phyloP scores from a whole-genome alignment of 495 filamentous ascomycete genomes.

The Aspergillus bertholletiae region DNA sequence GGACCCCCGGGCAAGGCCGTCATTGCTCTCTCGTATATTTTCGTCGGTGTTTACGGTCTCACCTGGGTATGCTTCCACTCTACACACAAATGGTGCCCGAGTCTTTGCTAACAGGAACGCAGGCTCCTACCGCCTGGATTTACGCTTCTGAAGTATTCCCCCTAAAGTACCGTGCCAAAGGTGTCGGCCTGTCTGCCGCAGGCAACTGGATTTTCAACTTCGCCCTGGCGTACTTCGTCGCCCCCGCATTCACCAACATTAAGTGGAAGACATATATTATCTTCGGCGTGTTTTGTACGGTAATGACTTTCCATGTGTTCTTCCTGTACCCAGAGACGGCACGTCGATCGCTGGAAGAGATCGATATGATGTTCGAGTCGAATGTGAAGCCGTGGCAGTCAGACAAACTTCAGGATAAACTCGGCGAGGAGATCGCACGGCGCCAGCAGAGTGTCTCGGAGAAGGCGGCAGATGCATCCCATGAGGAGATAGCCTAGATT shows the following conservation, averaged over 20 bases:
- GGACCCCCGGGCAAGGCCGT: constrained; percentile 64
- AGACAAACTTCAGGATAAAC: constrained; percentile 18
- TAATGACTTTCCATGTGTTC: constrained; percentile 60
- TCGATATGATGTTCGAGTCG: constrained; percentile 42
- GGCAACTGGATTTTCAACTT: constrained; percentile 80
- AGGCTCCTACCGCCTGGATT: constrained; percentile 69
- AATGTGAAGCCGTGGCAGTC: constrained; percentile 17
- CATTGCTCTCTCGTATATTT: constrained; percentile 75
- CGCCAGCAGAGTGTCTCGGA: constrained; percentile 11
- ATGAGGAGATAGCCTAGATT: constrained; percentile 11
- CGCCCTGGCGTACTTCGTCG: constrained; percentile 66
- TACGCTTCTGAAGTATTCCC: constrained; percentile 77
- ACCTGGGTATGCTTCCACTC: constrained; percentile 42
- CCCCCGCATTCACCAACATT: constrained; percentile 69
- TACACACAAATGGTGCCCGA: background rate
- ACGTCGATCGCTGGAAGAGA: constrained; percentile 68
- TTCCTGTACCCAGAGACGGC: constrained; percentile 71
- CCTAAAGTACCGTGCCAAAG: constrained; percentile 67
- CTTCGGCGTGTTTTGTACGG: constrained; percentile 66
- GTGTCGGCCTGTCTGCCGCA: constrained; percentile 62
- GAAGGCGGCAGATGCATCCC: constrained; percentile 4
- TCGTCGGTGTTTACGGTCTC: constrained; percentile 71
- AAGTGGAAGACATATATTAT: constrained; percentile 71
- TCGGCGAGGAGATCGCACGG: constrained; percentile 26
- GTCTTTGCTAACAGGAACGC: constrained; percentile 2